A percentile compares a stretch with the other conserved stretches of the same genome.
These are phyloP conservation scores for Dimargaris xerosporica DNA, from an alignment of 192 early-diverging fungal species.

Conservation along the genomic window DNA sequence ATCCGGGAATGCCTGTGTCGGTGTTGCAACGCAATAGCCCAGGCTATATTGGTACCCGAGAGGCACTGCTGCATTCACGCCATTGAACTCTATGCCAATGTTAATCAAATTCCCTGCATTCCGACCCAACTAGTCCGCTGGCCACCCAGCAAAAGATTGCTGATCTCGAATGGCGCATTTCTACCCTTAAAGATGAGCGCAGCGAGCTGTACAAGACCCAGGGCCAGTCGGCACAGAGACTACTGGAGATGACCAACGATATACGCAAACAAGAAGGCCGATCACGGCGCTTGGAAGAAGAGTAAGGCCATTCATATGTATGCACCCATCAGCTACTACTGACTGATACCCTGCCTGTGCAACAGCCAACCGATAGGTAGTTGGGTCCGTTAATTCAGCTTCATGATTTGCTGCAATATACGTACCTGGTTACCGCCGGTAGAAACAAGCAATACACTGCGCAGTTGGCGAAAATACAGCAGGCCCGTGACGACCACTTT, in stretches of 20 bases:
- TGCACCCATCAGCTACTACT: too few species aligned
- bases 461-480: neutral
- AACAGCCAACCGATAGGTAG: too few species aligned
- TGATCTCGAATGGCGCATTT: constrained; percentile 60
- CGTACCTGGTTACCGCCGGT: too few species aligned
- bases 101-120: too few species aligned
- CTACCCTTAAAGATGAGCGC: constrained; percentile 70
- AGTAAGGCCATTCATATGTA: constrained; percentile 35
- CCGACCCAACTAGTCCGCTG: neutral
- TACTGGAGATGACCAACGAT: constrained; percentile 73
- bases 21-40: too few species aligned
- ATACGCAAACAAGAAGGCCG: constrained; percentile 41
- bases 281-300: constrained; percentile 37
- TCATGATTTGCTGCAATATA: too few species aligned
- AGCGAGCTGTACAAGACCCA: constrained; percentile 80
- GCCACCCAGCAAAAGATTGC: constrained; percentile 39
- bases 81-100: too few species aligned
- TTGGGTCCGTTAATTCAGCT: too few species aligned
- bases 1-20: too few species aligned
- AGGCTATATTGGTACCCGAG: too few species aligned
- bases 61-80: too few species aligned
- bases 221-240: constrained; percentile 76
- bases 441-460: neutral
- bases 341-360: too few species aligned
- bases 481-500: neutral